Evolutionary conservation across 2,329 filamentous ascomycete genomes (phyloP).

Genomic region (Fusarium cicatricum): DNA sequence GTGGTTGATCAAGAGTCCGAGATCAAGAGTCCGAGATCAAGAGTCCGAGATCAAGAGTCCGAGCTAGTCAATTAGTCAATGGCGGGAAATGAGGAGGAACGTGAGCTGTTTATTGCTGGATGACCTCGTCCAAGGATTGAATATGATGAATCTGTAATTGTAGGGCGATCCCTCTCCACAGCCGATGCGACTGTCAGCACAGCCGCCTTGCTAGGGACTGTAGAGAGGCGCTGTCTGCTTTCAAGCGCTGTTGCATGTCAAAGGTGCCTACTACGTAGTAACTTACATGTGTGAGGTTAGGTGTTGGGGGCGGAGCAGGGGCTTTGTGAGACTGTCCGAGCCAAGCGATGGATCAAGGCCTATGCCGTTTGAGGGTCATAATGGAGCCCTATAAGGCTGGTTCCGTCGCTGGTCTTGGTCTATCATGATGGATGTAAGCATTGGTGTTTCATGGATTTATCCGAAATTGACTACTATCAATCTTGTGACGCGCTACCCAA

Average conservation of each 20-base stretch:
- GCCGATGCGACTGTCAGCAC: neutral
- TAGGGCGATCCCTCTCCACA: slow-evolving; percentile 1
- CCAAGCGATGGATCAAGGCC: neutral
- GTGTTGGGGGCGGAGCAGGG: neutral
- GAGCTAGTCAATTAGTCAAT: neutral
- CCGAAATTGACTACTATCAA: too few relatives aligned
- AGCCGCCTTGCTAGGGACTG: neutral
- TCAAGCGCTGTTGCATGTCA: slow-evolving; percentile 1
- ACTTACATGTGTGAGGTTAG: neutral
- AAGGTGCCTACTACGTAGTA: too few relatives aligned
- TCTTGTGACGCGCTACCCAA: too few relatives aligned
- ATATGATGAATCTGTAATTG: too few relatives aligned
- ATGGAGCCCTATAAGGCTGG: neutral
- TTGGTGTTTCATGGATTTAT: too few relatives aligned
- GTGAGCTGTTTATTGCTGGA: slow-evolving; percentile 24
- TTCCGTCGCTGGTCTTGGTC: too few relatives aligned
- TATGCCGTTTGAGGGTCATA: neutral
- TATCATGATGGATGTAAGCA: too few relatives aligned
- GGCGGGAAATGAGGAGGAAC: slow-evolving; percentile 15
- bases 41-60: too few relatives aligned
- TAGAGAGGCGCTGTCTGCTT: slow-evolving; percentile 2
- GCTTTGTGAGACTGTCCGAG: slow-evolving; percentile 4
- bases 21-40: too few relatives aligned
- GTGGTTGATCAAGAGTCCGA: too few relatives aligned
- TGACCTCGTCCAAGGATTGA: neutral